Conservation (phyloP, 495 filamentous ascomycete species). For the Physcia stellaris region DNA sequence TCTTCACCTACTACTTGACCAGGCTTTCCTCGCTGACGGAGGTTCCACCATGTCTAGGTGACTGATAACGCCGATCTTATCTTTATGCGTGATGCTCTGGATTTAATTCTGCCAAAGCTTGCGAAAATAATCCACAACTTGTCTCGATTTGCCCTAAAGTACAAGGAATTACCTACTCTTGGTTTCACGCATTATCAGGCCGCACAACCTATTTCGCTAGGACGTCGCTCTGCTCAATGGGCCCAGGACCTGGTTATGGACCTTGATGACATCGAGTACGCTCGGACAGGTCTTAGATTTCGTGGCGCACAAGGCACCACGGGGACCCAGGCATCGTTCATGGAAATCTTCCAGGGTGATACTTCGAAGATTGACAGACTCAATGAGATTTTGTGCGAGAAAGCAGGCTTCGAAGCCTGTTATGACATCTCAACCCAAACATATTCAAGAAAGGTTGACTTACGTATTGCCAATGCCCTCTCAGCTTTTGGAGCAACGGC, state of each 20-base stretch:
- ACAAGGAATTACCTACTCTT: constrained; percentile 50
- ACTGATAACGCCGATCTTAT: constrained; percentile 89
- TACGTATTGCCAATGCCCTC: constrained; percentile 66
- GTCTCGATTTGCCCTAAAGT: constrained; percentile 57
- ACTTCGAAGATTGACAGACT: constrained; percentile 63
- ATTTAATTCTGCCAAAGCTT: constrained; percentile 72
- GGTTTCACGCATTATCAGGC: constrained; percentile 71
- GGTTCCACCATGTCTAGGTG: no score
- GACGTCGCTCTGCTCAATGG: constrained; percentile 70
- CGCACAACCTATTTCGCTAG: constrained; percentile 72
- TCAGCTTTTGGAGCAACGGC: constrained; percentile 72
- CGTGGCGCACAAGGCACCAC: constrained; percentile 74
- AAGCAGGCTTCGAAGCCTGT: constrained; percentile 63
- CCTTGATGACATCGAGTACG: constrained; percentile 65
- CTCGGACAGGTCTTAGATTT: constrained; percentile 62
- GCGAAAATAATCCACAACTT: constrained; percentile 77
- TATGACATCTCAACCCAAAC: constrained; percentile 71
- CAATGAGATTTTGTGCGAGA: constrained; percentile 60
- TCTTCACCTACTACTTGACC: no score
- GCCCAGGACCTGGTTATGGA: constrained; percentile 82
- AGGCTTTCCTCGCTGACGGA: no score
- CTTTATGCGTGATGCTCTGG: constrained; percentile 58
- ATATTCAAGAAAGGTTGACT: constrained; percentile 77
- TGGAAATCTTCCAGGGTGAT: constrained; percentile 71
- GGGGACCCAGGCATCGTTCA: constrained; percentile 67